These are phyloP conservation scores for Mrakia gelida DNA, from an alignment of 768 basidiomycete species.

Conservation along the genomic window DNA sequence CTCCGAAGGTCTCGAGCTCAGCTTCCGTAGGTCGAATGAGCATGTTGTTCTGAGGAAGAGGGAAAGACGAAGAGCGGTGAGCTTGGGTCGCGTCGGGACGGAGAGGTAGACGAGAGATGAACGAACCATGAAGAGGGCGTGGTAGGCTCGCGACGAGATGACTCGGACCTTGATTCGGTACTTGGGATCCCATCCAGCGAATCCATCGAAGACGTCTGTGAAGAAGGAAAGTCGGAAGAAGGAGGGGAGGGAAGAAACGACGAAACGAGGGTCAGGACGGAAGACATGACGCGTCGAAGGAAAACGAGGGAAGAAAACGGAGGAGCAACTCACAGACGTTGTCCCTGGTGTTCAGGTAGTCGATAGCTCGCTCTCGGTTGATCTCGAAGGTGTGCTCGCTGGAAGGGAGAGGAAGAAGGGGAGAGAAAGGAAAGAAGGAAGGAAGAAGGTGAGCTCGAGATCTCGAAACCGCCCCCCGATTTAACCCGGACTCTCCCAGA, in stretches of 20 bases:
- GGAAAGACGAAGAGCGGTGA: not conserved
- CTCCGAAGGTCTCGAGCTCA: constrained; percentile 88
- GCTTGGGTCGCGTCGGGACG: constrained; percentile 16
- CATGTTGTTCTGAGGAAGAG: constrained; percentile 79
- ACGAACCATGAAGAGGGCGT: constrained; percentile 95
- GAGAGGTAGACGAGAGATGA: constrained; percentile 18
- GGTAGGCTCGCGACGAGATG: constrained; percentile 96
- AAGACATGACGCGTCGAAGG: not conserved
- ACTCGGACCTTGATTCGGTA: constrained; percentile 99
- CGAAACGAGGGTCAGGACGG: not conserved
- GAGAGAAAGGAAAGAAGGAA: not conserved
- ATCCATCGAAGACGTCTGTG: constrained; percentile 84
- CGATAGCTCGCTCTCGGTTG: constrained; percentile 97
- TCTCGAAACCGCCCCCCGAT: not conserved
- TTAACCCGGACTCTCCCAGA: not conserved
- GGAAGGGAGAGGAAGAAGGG: constrained; percentile 13
- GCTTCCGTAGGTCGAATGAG: constrained; percentile 95
- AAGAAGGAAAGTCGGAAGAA: constrained; percentile 22
- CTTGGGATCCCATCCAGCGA: constrained; percentile 92
- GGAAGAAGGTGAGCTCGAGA: not conserved
- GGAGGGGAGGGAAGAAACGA: not conserved
- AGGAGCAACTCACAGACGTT: constrained; percentile 58
- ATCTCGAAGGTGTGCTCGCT: constrained; percentile 87
- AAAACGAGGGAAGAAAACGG: not conserved
- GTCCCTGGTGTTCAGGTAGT: constrained; percentile 96